Evolutionary conservation across 2,329 filamentous ascomycete genomes (phyloP), one percentile per base, ranked within the genome.

Genomic region (Cladosporium sp.): DNA sequence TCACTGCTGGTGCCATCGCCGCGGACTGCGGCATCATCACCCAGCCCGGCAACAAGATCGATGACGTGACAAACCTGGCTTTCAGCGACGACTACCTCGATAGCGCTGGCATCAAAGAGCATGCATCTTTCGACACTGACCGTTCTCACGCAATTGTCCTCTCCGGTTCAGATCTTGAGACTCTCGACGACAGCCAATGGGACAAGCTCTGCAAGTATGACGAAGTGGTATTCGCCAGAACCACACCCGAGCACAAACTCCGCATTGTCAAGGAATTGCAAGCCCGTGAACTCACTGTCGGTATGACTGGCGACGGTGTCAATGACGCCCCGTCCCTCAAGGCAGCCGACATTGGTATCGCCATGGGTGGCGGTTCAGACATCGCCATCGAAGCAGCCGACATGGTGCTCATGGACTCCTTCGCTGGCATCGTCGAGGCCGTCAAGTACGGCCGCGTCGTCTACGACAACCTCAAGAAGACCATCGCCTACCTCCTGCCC

Each of bases 401-500:
- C 68, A 86, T 88, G 83, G 84, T 88, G 0, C 73, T 89, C 69
- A 77, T 89, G 6, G 90, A 92, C 62, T 88, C 86, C 0, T 93
- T 93, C 72, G 84, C 86, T 0, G 89, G 88, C 1, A 85, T 93
- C 35, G 86, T 92, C 5, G 85, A 90, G 72, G 91, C 90, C 0
- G 86, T 93, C 2, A 82, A 87, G 68, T 91, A 89, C 66, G 90
- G 90, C 0, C 85, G 90, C 16, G 85, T 91, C 6, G 89, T 92
- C n/a, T 93, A 91, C 77, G 89, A 92, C 75, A 93, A 93, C 71
- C 78, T 93, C 60, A 90, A 91, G 75, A 93, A 93, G 82, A 89
- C 86, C 0, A 86, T 91, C 67, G 85, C 87, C n/a, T 92, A 92
- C 72, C 81, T 92, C 2, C 81, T 92, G 0, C 89, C 90, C 0